Base-by-base conservation (phyloP, 225 moss, liverwort and hornwort species). In the Sphagnum contortum region DNA sequence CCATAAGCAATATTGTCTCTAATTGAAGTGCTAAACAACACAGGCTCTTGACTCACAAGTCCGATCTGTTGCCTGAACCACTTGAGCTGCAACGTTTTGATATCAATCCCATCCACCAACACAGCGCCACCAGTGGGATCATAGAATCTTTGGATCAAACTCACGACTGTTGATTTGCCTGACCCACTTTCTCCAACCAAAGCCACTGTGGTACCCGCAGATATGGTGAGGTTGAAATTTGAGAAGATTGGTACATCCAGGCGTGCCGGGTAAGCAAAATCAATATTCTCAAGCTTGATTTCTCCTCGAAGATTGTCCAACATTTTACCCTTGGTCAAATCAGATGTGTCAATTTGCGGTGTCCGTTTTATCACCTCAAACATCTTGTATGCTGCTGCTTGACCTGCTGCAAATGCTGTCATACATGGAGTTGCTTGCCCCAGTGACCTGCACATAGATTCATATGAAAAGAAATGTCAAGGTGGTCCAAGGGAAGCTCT, bases 141-240 rank as follows among this genome's bases (percentile, higher is more conserved):
- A 69, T 96, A 96, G 56, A 92, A 96, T 54, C 96, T 78, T 76
- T 96, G 90, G 68, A 96, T 85, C 13, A 96, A 79, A 64, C 83
- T 81, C 58, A 92, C 87, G 45, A 96, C 92, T 12, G 96, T 96
- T 54, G 90, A 90, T 66, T 96, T 96, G n/a, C 96, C 92, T 71
- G 83, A 80, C 55, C 96, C 96, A 64, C 90, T 92, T 72, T 89
- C 92, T 48, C 96, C 96, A 46, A 92, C 96, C 11, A 96, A 71
- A 57, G 96, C 96, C 4, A 90, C 88, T 55, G 92, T 92, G 1
- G 83, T 83, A 59, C 92, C 90, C 48, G 90, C 65, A 59, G 90
- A 75, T 45, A 96, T 82, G 47, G 66, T 52, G 47, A 96, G 79
- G 57, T 79, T 88, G 68, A 96, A 89, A 12, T 89, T 85, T 62